These are phyloP conservation scores for Aspergillus transmontanensis DNA, from an alignment of 2,329 filamentous ascomycete genomes.

Conservation along the genomic window DNA sequence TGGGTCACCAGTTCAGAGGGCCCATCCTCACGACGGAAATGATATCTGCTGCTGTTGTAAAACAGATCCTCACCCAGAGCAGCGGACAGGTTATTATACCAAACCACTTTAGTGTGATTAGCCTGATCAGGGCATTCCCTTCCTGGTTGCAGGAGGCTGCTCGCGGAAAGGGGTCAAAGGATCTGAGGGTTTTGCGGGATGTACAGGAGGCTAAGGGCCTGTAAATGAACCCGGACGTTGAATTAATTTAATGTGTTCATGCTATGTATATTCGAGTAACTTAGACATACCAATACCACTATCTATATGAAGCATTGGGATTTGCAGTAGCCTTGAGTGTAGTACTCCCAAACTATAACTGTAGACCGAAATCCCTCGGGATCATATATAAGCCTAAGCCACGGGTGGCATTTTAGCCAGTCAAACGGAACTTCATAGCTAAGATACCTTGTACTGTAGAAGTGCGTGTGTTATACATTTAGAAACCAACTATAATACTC, in stretches of 20 bases:
- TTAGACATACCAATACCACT: neutral
- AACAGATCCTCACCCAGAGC: slow-evolving; percentile 52
- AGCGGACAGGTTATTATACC: slow-evolving; percentile 55
- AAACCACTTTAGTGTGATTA: slow-evolving; percentile 29
- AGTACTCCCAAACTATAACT: neutral
- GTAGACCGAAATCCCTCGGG: neutral
- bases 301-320: neutral
- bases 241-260: neutral
- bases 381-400: neutral
- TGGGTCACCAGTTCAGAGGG: slow-evolving; percentile 34
- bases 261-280: neutral
- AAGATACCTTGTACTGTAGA: neutral
- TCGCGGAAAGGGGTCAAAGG: slow-evolving; percentile 30
- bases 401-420: neutral
- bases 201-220: neutral
- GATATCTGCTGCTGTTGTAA: slow-evolving; percentile 53
- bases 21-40: slow-evolving; percentile 38
- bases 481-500: neutral
- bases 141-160: slow-evolving; percentile 51
- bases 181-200: slow-evolving; percentile 16
- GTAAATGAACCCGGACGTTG: neutral
- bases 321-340: neutral
- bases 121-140: slow-evolving; percentile 38
- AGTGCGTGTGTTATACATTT: neutral
- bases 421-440: neutral